These are phyloP conservation scores for Erysimum cheiranthoides DNA, from an alignment of 345 rosid species.

Conservation along the genomic window DNA sequence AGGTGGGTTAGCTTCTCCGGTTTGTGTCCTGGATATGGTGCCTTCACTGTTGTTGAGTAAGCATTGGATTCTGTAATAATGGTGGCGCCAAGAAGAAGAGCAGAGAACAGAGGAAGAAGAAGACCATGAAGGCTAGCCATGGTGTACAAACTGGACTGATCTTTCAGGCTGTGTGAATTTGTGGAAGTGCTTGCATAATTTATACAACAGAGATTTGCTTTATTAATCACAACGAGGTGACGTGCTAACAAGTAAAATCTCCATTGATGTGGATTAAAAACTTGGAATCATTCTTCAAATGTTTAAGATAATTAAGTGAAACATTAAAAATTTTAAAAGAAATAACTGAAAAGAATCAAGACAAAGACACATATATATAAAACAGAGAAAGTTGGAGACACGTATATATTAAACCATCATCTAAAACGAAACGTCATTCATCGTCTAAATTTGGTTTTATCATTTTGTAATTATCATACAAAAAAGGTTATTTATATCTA, in stretches of 20 bases:
- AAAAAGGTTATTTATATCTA: not conserved
- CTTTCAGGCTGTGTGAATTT: not conserved
- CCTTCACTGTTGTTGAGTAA: conserved; percentile 5
- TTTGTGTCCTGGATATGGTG: not conserved
- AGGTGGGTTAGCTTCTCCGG: conserved; percentile 19
- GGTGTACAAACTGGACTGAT: not conserved
- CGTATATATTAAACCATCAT: not conserved
- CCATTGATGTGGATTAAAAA: not conserved
- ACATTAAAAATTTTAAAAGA: not conserved
- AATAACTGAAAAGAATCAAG: not conserved
- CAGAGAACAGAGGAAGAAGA: not conserved
- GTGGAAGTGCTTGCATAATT: not conserved
- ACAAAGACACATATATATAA: not conserved
- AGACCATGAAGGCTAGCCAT: conserved; percentile 10
- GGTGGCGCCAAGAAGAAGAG: not conserved
- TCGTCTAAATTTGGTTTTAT: not conserved
- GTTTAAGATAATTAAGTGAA: not conserved
- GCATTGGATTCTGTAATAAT: conserved; percentile 8
- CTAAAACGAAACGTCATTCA: not conserved
- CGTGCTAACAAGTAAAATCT: conserved; percentile 19
- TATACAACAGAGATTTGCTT: not conserved
- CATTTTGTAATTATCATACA: not conserved
- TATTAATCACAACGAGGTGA: not conserved
- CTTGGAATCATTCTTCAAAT: not conserved
- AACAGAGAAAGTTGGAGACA: not conserved